Percentiles rank a stretch among this genome's conserved stretches.
These are phyloP conservation scores for Escallonia rubra DNA, from an alignment of 129 eudicot species.

Conservation along the genomic window DNA sequence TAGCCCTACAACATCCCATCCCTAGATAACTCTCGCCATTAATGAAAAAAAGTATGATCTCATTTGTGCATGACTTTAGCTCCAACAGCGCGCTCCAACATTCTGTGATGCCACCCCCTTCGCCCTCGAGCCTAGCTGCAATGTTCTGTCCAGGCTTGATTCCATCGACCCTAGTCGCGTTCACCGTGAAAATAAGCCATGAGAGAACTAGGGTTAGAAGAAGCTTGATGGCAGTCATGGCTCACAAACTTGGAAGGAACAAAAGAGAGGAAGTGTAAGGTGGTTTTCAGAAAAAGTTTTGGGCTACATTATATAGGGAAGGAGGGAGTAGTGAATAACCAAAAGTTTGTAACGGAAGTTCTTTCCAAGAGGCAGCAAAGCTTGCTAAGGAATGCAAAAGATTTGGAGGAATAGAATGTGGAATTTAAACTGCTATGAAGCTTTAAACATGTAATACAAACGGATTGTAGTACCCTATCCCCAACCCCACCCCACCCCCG, in stretches of 20 bases:
- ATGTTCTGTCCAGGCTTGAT: constrained; percentile 8
- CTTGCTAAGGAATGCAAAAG: no score
- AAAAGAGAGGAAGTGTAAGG: background rate
- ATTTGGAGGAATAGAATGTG: no score
- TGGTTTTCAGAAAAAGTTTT: background rate
- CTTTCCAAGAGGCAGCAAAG: no score
- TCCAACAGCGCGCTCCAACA: constrained; percentile 60
- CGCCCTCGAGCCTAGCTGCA: constrained; percentile 16
- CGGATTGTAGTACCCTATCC: no score
- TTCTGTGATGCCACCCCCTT: constrained; percentile 20
- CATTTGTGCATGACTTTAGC: constrained; percentile 55
- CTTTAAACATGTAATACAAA: no score
- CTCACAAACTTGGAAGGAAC: background rate
- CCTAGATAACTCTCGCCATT: constrained; percentile 71
- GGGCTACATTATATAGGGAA: constrained; percentile 5
- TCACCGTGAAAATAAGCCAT: constrained; percentile 3
- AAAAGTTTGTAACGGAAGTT: no score
- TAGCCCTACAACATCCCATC: constrained; percentile 54
- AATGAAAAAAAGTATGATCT: constrained; percentile 56
- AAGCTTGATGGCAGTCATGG: constrained; percentile 23
- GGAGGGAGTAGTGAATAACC: background rate
- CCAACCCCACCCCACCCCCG: no score
- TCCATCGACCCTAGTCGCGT: background rate
- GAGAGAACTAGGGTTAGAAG: constrained; percentile 11
- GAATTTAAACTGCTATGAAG: no score